Conservation (phyloP, 2,329 filamentous ascomycete species). For the Fusarium austroafricanum region DNA sequence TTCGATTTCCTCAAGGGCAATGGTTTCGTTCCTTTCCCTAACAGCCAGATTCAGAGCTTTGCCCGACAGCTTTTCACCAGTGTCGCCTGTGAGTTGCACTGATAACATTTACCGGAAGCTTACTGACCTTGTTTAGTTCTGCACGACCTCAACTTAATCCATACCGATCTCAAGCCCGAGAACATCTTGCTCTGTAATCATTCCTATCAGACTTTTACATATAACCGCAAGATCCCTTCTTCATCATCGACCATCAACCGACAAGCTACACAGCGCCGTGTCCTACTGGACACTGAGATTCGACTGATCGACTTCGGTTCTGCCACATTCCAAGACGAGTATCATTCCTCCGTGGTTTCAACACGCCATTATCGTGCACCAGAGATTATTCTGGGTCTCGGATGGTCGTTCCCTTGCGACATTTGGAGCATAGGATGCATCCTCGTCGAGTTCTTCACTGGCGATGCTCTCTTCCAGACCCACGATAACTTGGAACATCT, state of each 20-base stretch:
- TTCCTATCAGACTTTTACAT: slow-evolving; percentile 76
- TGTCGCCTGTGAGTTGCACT: slow-evolving; percentile 82
- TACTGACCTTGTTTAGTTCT: slow-evolving; percentile 70
- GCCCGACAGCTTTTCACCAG: slow-evolving; percentile 97
- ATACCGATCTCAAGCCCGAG: slow-evolving; percentile 82
- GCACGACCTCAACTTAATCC: slow-evolving; percentile 96
- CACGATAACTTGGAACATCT: slow-evolving; percentile 79
- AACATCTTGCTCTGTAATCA: slow-evolving; percentile 76
- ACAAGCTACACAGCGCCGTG: slow-evolving; percentile 71
- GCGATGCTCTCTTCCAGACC: slow-evolving; percentile 77
- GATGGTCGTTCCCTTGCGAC: slow-evolving; percentile 78
- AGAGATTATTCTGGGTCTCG: slow-evolving; percentile 76
- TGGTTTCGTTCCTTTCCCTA: slow-evolving; percentile 94
- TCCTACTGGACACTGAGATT: slow-evolving; percentile 76
- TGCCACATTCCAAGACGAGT: slow-evolving; percentile 78
- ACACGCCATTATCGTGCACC: slow-evolving; percentile 77
- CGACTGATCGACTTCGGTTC: slow-evolving; percentile 78
- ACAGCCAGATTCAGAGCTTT: slow-evolving; percentile 98
- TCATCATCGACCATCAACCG: slow-evolving; percentile 70
- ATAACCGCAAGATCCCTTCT: slow-evolving; percentile 76
- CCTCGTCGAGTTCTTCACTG: slow-evolving; percentile 77
- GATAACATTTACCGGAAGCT: neutral
- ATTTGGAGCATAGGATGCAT: slow-evolving; percentile 82
- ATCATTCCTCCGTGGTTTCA: slow-evolving; percentile 77
- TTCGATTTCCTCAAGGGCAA: slow-evolving; percentile 99